A percentile compares a stretch with the other conserved stretches of the same genome.
These are phyloP conservation scores for Cryptococcus floricola DNA, from an alignment of 1,284 basidiomycete genomes.

Conservation along the genomic window DNA sequence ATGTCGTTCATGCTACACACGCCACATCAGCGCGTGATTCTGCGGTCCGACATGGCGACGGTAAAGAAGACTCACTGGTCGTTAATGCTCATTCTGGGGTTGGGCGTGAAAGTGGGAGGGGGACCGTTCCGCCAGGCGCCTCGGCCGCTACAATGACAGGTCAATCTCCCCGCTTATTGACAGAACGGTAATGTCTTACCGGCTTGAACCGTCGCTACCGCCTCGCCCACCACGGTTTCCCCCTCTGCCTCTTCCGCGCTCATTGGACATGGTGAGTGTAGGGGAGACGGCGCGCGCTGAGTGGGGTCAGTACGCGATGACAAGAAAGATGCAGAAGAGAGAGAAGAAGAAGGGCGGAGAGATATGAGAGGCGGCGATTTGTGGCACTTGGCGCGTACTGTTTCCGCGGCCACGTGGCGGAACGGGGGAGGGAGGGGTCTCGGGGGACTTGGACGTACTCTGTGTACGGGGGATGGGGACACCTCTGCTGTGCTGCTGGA, in stretches of 20 bases:
- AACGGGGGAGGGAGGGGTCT: not conserved
- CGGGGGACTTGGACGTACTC: not conserved
- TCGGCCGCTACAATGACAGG: constrained; percentile 16
- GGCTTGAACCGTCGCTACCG: constrained; percentile 13
- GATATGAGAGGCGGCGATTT: not conserved
- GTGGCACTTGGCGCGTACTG: not conserved
- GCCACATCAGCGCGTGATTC: constrained; percentile 1
- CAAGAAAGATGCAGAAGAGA: not conserved
- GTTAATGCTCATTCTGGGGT: constrained; percentile 29
- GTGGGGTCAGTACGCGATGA: not conserved
- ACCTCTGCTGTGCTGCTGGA: not conserved
- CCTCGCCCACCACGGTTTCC: constrained; percentile 17
- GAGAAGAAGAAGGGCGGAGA: not conserved
- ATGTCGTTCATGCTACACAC: constrained; percentile 25
- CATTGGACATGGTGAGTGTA: constrained; percentile 7
- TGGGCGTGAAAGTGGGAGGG: constrained; percentile 22
- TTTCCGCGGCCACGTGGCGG: not conserved
- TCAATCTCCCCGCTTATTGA: not conserved
- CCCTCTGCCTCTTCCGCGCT: constrained; percentile 8
- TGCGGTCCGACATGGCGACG: no score
- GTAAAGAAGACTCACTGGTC: constrained; percentile 30
- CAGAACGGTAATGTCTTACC: not conserved
- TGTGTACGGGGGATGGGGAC: not conserved
- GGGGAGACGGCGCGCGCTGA: not conserved
- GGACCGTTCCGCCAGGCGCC: constrained; percentile 41